phyloP scores from a whole-genome alignment of 1,139 yeast species.

The Hansenula lynferdii region DNA sequence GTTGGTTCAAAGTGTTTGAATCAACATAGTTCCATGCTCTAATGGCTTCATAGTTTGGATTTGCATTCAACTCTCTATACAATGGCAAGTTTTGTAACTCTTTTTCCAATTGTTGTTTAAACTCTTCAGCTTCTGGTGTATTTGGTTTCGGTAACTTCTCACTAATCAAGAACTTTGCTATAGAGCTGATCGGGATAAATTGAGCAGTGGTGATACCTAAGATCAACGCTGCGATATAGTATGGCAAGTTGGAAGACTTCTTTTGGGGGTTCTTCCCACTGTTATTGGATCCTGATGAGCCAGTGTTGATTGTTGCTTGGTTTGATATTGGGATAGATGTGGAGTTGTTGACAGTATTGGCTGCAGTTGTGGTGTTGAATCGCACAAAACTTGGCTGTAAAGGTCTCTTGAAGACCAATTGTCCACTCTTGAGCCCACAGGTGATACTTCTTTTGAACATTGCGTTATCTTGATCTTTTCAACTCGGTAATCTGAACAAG shows the following conservation, averaged over 20 bases:
- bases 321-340: too few relatives aligned
- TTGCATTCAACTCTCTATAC: constrained; percentile 40
- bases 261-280: not conserved
- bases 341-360: too few relatives aligned
- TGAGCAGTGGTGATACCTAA: constrained; percentile 22
- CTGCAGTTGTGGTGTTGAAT: too few relatives aligned
- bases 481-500: too few relatives aligned
- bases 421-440: too few relatives aligned
- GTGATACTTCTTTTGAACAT: too few relatives aligned
- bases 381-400: too few relatives aligned
- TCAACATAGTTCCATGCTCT: constrained; percentile 62
- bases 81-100: constrained; percentile 49
- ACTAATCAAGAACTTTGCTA: constrained; percentile 17
- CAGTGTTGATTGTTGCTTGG: too few relatives aligned
- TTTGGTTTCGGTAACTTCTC: constrained; percentile 17
- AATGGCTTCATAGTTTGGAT: constrained; percentile 38
- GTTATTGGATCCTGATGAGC: not conserved
- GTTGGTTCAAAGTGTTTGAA: constrained; percentile 27
- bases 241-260: constrained; percentile 9
- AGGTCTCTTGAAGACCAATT: too few relatives aligned
- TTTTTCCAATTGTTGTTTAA: constrained; percentile 34
- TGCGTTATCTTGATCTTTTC: too few relatives aligned
- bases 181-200: constrained; percentile 19
- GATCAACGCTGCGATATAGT: constrained; percentile 18
- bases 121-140: constrained; percentile 24